These are phyloP conservation scores for Crepidotus variabilis DNA, from an alignment of 768 basidiomycete species.

Conservation along the genomic window DNA sequence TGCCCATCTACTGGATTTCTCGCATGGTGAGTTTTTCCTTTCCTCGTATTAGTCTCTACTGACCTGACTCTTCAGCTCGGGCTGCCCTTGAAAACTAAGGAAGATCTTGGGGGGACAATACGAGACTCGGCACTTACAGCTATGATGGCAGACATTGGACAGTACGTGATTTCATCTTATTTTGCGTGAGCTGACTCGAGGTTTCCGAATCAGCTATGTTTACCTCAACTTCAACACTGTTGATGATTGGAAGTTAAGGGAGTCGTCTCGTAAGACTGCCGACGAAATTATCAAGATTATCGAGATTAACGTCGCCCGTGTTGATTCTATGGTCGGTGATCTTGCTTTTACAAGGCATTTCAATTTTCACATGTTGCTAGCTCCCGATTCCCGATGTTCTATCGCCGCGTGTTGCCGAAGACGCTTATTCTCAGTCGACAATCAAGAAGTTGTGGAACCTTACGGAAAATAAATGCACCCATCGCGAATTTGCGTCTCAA, in stretches of 20 bases:
- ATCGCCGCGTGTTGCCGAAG: constrained; percentile 14
- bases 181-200: neutral
- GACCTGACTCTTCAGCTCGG: constrained; percentile 31
- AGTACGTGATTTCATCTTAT: constrained; percentile 28
- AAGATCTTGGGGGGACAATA: constrained; percentile 28
- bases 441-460: constrained; percentile 24
- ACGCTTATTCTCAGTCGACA: constrained; percentile 26
- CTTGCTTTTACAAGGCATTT: neutral
- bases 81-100: constrained; percentile 36
- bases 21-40: constrained; percentile 43
- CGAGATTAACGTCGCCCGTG: constrained; percentile 25
- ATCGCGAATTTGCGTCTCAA: constrained; percentile 38
- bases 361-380: constrained; percentile 5
- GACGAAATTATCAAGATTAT: constrained; percentile 24
- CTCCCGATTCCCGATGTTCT: constrained; percentile 11
- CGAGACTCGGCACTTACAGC: constrained; percentile 35
- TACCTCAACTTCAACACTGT: constrained; percentile 40
- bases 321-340: constrained; percentile 18
- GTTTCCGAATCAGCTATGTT: constrained; percentile 31
- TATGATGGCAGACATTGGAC: constrained; percentile 46
- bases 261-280: constrained; percentile 31
- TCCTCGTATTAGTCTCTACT: neutral
- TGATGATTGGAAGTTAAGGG: constrained; percentile 45
- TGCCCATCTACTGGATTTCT: constrained; percentile 61
- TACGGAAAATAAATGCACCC: constrained; percentile 14